A percentile compares a stretch with the other conserved stretches of the same genome.
phyloP scores from a whole-genome alignment of 441 rosid species.

The Populus hybrid region DNA sequence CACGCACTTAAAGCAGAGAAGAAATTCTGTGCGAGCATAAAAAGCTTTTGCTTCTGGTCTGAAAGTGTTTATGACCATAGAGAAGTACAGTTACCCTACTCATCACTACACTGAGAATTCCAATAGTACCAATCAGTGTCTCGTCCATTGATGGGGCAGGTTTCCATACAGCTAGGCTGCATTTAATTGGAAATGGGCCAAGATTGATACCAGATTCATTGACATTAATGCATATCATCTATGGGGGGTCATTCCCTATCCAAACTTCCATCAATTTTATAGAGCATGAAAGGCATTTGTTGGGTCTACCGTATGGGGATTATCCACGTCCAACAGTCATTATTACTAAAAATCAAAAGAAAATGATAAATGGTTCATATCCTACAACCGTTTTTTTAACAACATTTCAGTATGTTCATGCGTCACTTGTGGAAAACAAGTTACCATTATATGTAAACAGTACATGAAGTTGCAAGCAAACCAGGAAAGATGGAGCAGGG shows the following conservation, averaged over 20 bases:
- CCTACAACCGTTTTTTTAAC: background rate
- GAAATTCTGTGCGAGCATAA: background rate
- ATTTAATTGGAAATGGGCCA: background rate
- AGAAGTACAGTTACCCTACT: background rate
- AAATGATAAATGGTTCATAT: background rate
- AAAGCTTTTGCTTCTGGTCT: background rate
- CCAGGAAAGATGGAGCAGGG: background rate
- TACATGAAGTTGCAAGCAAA: background rate
- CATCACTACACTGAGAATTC: too few species aligned
- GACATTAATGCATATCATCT: background rate
- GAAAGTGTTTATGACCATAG: background rate
- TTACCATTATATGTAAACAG: background rate
- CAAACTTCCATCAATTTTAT: too few species aligned
- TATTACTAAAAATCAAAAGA: background rate
- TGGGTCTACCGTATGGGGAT: background rate
- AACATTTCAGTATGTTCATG: background rate
- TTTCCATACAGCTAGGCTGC: background rate
- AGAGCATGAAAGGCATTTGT: background rate
- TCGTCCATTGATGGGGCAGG: background rate
- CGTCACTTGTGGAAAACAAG: background rate
- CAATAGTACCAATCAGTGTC: background rate
- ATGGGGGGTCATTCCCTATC: background rate
- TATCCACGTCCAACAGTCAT: background rate
- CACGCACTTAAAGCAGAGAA: background rate
- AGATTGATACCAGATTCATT: background rate